These are phyloP conservation scores for Gardenia jasminoides DNA, from an alignment of 257 asterid genomes.

Conservation along the genomic window DNA sequence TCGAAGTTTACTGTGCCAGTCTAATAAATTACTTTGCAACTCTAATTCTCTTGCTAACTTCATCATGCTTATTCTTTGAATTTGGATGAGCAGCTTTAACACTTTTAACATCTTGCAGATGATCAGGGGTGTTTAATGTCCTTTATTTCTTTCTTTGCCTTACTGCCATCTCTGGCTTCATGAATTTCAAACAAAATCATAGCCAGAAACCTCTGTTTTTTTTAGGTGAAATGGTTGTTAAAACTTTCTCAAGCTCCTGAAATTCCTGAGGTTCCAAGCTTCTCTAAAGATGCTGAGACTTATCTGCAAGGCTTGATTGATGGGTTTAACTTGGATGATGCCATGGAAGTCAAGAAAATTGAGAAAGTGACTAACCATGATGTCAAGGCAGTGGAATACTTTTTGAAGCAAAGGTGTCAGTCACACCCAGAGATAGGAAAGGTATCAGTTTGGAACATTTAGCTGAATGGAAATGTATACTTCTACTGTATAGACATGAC, in stretches of 20 bases:
- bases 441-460: constrained; percentile 29
- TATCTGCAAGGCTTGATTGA: constrained; percentile 55
- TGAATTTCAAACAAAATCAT: background rate
- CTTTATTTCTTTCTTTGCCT: background rate
- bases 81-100: background rate
- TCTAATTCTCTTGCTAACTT: background rate
- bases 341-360: constrained; percentile 45
- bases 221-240: constrained; percentile 76
- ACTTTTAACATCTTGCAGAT: too few relatives aligned
- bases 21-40: background rate
- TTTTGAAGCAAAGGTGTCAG: constrained; percentile 50
- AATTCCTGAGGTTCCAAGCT: constrained; percentile 69
- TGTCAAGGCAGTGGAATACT: constrained; percentile 60
- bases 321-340: constrained; percentile 47
- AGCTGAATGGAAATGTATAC: background rate
- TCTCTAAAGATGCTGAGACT: constrained; percentile 60
- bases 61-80: background rate
- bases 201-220: constrained; percentile 2
- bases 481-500: background rate
- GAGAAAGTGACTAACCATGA: constrained; percentile 56
- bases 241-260: constrained; percentile 72
- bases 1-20: background rate
- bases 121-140: background rate
- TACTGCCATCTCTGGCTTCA: background rate
- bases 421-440: constrained; percentile 69